Base-by-base conservation (phyloP, 2,329 filamentous ascomycete species). In the Onygenales sp. region DNA sequence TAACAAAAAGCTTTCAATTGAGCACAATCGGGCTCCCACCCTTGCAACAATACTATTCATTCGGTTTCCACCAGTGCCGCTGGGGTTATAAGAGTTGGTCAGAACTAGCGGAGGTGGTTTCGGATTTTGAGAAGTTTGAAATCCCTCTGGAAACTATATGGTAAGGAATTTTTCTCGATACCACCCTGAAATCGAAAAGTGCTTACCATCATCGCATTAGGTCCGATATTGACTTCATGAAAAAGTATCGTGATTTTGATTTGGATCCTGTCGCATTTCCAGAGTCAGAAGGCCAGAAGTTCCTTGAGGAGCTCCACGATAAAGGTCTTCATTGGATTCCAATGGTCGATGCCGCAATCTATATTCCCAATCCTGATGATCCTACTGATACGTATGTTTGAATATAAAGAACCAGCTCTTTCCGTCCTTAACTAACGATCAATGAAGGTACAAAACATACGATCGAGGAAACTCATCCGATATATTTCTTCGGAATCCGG, bases 61-160 rank as follows among this genome's bases (percentile, higher is more conserved):
- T 94, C 56, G 89, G 89, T 0, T 92, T 79, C 64, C 88, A 94
- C 59, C 88, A 94, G 65, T 92, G 87, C 61, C 79, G 87, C 55
- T 93, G 88, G 83, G 88, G 88, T 0, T 93, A 93, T 65, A 72
- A 77, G 40, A 88, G 87, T 61, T 89, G 85, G 82, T 79, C 80
- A 1, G 76, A 81, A 32, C 63, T 88, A 2, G 77, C 85, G 57
- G 79, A 79, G 58, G 74, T 81, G 9, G 72, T 80, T 34, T 69
- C 77, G 47, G 75, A 74, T 50, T 80, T 78, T 65, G 74, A 71
- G 54, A 71, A 70, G 17, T 81, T 80, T 54, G 69, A 74, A 33
- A 83, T 84, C 52, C 81, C 80, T 0, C 67, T 83, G 2, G 77
- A 81, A 59, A 76, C 68, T 37, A 69, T 76, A 46, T 76, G 74